Evolutionary conservation across 495 filamentous ascomycete genomes (phyloP).

Genomic region (Daldinia childiae): DNA sequence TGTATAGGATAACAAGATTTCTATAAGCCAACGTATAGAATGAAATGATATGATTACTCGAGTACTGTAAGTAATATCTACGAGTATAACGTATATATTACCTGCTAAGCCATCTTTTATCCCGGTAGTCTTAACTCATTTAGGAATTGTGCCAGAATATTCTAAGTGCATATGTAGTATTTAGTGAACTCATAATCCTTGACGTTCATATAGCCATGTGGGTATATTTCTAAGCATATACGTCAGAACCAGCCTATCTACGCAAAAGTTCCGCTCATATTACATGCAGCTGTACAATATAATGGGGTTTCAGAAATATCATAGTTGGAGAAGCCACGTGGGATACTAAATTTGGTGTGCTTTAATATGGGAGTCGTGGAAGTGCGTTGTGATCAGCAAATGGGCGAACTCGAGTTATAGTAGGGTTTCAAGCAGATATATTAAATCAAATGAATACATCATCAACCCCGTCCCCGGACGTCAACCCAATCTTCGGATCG

Average conservation of each 20-base stretch:
- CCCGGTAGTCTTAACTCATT: not conserved
- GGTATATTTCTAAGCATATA: constrained; percentile 15
- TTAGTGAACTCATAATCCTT: not conserved
- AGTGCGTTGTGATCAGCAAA: constrained; percentile 2
- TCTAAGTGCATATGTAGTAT: constrained; percentile 1
- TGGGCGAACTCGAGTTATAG: not conserved
- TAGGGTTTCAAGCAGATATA: constrained; percentile 13
- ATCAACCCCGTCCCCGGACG: constrained; percentile 9
- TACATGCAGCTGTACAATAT: constrained; percentile 13
- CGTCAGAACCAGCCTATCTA: constrained; percentile 4
- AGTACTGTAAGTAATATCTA: not conserved
- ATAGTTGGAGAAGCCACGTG: constrained; percentile 29
- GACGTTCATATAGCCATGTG: not conserved
- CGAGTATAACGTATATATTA: not conserved
- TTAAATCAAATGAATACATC: constrained; percentile 18
- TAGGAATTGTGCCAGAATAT: constrained; percentile 10
- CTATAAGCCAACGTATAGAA: not conserved
- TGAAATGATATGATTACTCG: not conserved
- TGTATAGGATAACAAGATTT: not conserved
- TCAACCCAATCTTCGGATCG: constrained; percentile 13
- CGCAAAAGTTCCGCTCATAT: constrained; percentile 5
- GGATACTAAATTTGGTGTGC: constrained; percentile 27
- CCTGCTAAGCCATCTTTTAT: not conserved
- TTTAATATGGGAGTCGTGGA: constrained; percentile 26
- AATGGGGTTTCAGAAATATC: not conserved